Conservation (phyloP, 1,284 basidiomycete species). For the Ceratobasidium sp. region DNA sequence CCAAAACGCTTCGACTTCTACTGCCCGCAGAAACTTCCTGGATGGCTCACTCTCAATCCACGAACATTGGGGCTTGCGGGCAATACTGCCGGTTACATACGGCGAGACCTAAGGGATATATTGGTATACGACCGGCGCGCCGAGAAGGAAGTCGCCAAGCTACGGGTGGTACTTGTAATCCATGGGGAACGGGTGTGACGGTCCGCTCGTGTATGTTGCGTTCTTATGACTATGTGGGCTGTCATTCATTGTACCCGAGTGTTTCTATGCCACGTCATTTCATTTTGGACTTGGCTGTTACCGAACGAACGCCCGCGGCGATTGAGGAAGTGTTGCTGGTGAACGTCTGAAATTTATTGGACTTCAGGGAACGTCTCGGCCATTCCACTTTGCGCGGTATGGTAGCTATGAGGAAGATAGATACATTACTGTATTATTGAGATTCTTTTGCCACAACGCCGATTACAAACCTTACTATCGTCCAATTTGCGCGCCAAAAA, state of each 20-base stretch:
- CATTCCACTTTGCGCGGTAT: neutral
- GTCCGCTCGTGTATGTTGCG: neutral
- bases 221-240: neutral
- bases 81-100: constrained; percentile 15
- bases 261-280: constrained; percentile 18
- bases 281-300: too few relatives aligned
- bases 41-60: constrained; percentile 6
- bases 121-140: constrained; percentile 14
- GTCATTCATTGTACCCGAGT: neutral
- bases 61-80: constrained; percentile 6
- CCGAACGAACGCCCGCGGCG: neutral
- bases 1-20: constrained; percentile 7
- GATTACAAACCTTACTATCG: neutral
- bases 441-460: too few relatives aligned
- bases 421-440: neutral
- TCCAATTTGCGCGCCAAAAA: too few relatives aligned
- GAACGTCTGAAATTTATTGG: neutral
- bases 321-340: neutral
- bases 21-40: constrained; percentile 3
- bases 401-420: neutral
- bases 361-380: neutral
- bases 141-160: constrained; percentile 13
- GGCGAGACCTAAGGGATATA: constrained; percentile 29
- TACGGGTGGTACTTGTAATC: constrained; percentile 5
- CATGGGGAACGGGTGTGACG: constrained; percentile 4